phyloP scores from a whole-genome alignment of 2,329 filamentous ascomycete genomes.

The Talaromyces sp. region DNA sequence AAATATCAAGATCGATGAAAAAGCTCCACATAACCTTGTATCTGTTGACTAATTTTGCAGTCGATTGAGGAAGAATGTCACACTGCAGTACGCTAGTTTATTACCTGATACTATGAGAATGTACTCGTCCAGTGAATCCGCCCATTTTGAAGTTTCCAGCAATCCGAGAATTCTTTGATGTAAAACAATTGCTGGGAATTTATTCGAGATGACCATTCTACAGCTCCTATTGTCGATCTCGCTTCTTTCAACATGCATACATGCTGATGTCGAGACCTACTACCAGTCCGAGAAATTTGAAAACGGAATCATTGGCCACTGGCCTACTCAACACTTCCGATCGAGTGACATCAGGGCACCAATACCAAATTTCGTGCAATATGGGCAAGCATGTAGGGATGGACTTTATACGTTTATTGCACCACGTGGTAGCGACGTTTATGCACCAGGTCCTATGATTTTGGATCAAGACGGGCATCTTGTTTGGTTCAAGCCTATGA shows the following conservation, averaged over 20 bases:
- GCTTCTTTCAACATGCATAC: background rate
- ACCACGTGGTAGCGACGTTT: constrained; percentile 4
- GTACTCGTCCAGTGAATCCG: background rate
- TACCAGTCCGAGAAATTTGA: constrained; percentile 9
- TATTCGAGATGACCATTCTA: background rate
- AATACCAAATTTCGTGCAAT: constrained; percentile 3
- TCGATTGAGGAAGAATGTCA: background rate
- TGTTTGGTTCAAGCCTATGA: constrained; percentile 1
- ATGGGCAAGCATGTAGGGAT: constrained; percentile 2
- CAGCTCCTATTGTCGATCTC: background rate
- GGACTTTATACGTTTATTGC: constrained; percentile 7
- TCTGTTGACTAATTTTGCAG: background rate
- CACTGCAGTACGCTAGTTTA: background rate
- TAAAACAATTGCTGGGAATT: background rate
- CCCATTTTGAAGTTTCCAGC: background rate
- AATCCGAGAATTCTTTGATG: background rate
- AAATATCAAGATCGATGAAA: background rate
- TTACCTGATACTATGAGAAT: background rate
- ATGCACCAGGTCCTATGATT: constrained; percentile 10
- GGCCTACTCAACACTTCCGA: background rate
- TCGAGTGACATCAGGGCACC: background rate
- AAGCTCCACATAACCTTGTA: background rate
- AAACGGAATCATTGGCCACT: background rate
- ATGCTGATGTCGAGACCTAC: constrained; percentile 11
- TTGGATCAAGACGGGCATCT: constrained; percentile 14